Conservation (phyloP, 202 grass and related monocot species). For the Brachypodium distachyon region DNA sequence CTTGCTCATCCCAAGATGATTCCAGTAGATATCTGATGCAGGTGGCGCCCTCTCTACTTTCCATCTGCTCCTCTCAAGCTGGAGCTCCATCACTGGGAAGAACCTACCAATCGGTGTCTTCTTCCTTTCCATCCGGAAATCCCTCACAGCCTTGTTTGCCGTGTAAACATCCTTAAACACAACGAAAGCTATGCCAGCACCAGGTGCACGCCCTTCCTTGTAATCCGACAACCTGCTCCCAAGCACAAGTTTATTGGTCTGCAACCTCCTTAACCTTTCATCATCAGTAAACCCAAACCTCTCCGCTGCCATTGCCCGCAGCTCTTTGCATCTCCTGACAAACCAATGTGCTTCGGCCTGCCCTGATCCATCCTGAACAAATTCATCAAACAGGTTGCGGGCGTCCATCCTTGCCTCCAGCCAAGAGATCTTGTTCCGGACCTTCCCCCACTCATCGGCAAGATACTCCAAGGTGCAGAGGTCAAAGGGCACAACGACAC, state of each 20-base stretch:
- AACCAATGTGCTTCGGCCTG: slow-evolving; percentile 29
- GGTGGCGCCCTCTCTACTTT: slow-evolving; percentile 86
- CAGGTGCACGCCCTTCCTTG: slow-evolving; percentile 57
- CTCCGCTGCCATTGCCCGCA: slow-evolving; percentile 31
- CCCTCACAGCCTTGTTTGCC: slow-evolving; percentile 83
- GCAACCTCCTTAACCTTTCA: slow-evolving; percentile 64
- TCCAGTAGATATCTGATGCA: slow-evolving; percentile 97
- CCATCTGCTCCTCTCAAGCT: slow-evolving; percentile 81
- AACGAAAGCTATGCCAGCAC: slow-evolving; percentile 81
- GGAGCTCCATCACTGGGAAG: slow-evolving; percentile 89
- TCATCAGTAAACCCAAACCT: slow-evolving; percentile 79
- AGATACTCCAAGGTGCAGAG: slow-evolving; percentile 79
- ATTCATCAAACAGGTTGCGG: slow-evolving; percentile 37
- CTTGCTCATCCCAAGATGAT: slow-evolving; percentile 84
- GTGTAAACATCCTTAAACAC: slow-evolving; percentile 98
- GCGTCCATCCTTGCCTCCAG: slow-evolving; percentile 75
- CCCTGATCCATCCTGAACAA: background rate
- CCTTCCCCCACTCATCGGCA: slow-evolving; percentile 52
- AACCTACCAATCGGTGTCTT: slow-evolving; percentile 69
- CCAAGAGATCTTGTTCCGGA: slow-evolving; percentile 70
- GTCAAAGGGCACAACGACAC: slow-evolving; percentile 73
- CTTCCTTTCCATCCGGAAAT: slow-evolving; percentile 85
- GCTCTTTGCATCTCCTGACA: slow-evolving; percentile 51
- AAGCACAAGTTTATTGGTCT: slow-evolving; percentile 64
- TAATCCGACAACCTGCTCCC: slow-evolving; percentile 74